phyloP scores from a whole-genome alignment of 1,284 basidiomycete species.

The Trametes polyzona region DNA sequence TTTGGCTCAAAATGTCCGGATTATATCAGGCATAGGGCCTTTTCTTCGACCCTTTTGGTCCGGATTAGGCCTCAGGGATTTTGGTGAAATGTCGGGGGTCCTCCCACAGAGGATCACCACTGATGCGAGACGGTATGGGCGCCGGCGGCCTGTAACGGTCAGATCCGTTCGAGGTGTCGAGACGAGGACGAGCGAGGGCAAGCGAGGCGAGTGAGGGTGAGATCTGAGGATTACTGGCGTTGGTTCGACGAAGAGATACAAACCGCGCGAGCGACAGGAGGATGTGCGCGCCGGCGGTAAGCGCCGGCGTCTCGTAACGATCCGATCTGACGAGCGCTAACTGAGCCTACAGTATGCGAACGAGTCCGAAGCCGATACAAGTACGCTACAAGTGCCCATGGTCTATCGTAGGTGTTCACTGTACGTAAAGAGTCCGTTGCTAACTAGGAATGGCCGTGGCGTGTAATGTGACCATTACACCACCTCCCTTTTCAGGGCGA shows the following conservation, averaged over 20 bases:
- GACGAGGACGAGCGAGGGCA: not conserved
- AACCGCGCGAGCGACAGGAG: not conserved
- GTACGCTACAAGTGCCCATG: not conserved
- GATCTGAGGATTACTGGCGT: not conserved
- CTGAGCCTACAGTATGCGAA: not conserved
- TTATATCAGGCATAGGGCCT: too few species aligned
- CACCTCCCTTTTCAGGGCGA: slow-evolving; percentile 3
- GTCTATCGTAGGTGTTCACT: not conserved
- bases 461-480: slow-evolving; percentile 1
- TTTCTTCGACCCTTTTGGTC: too few species aligned
- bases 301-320: not conserved
- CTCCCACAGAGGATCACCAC: too few species aligned
- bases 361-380: not conserved
- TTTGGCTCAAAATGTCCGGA: too few species aligned
- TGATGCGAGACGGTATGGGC: too few species aligned
- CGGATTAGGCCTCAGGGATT: too few species aligned
- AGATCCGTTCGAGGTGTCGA: not conserved
- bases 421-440: not conserved
- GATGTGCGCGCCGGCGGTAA: not conserved
- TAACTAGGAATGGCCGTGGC: slow-evolving; percentile 1
- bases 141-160: not conserved
- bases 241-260: not conserved
- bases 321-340: not conserved
- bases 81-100: too few species aligned
- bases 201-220: not conserved